Conservation (phyloP, 345 rosid genomes). For the Eucalyptus cladocalyx region DNA sequence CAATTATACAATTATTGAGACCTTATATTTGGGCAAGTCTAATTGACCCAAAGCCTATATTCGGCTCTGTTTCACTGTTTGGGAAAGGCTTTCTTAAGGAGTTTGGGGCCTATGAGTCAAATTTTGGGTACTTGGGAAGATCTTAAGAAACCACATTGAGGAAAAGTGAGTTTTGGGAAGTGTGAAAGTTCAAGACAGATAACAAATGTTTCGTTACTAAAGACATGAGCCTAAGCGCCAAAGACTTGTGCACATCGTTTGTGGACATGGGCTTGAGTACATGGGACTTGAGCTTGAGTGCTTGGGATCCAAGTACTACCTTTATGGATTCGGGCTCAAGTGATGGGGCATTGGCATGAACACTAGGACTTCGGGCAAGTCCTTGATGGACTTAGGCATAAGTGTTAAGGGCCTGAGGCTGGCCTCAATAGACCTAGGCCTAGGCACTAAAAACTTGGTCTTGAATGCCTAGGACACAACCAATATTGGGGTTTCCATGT, state of each 20-base stretch:
- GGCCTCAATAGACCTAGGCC: background rate
- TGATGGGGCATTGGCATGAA: background rate
- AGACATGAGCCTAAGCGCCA: background rate
- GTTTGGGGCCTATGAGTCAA: too few species aligned
- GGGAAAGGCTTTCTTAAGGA: background rate
- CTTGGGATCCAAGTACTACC: background rate
- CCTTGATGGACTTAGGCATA: background rate
- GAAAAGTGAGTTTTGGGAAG: background rate
- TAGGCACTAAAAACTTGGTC: background rate
- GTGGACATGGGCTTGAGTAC: too few species aligned
- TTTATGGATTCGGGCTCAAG: background rate
- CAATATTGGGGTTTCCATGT: background rate
- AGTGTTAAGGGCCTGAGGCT: background rate
- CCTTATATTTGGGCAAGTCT: background rate
- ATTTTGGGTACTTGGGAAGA: too few species aligned
- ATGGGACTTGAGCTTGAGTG: too few species aligned
- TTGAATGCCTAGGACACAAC: accelerated
- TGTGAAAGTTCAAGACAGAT: accelerated
- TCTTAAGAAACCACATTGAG: too few species aligned
- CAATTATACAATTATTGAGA: background rate
- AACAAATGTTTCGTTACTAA: background rate
- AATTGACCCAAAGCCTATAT: background rate
- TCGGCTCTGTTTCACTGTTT: too few species aligned
- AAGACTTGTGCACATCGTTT: too few species aligned
- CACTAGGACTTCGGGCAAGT: background rate